phyloP scores from a whole-genome alignment of 495 filamentous ascomycete genomes.

The Antarctomyces pellizariae region DNA sequence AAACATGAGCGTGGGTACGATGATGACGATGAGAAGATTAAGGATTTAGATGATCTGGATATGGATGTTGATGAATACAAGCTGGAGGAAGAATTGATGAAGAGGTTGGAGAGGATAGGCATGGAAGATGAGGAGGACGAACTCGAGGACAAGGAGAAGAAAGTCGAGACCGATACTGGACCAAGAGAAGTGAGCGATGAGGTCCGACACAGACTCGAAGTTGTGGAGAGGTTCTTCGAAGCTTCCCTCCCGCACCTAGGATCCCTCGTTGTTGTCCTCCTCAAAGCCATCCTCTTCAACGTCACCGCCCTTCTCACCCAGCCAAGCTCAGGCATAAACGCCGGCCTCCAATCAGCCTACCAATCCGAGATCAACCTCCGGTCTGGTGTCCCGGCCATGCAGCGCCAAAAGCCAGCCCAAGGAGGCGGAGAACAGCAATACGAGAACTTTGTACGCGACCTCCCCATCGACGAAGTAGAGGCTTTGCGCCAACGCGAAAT shows the following conservation, averaged over 20 bases:
- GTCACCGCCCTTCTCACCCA: slow-evolving; percentile 35
- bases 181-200: slow-evolving; percentile 25
- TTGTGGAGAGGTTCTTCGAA: slow-evolving; percentile 71
- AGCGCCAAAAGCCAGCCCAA: slow-evolving; percentile 5
- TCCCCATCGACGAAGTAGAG: slow-evolving; percentile 48
- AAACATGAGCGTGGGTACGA: slow-evolving; percentile 82
- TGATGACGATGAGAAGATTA: slow-evolving; percentile 16
- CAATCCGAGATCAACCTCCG: slow-evolving; percentile 10
- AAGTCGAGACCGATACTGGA: slow-evolving; percentile 24
- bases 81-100: slow-evolving; percentile 16
- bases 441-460: slow-evolving; percentile 16
- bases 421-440: slow-evolving; percentile 9
- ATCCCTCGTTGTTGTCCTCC: slow-evolving; percentile 77
- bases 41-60: slow-evolving; percentile 21
- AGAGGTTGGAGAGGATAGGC: slow-evolving; percentile 10
- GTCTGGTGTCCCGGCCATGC: slow-evolving; percentile 4
- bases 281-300: slow-evolving; percentile 67
- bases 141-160: slow-evolving; percentile 11
- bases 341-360: slow-evolving; percentile 6
- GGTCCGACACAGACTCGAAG: slow-evolving; percentile 40
- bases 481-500: slow-evolving; percentile 64
- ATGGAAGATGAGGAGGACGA: slow-evolving; percentile 13
- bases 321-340: slow-evolving; percentile 12
- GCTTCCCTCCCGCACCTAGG: slow-evolving; percentile 69
- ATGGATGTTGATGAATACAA: slow-evolving; percentile 26